Evolutionary conservation across 1,284 basidiomycete species (phyloP).

Genomic region (Stereum hirsutum): DNA sequence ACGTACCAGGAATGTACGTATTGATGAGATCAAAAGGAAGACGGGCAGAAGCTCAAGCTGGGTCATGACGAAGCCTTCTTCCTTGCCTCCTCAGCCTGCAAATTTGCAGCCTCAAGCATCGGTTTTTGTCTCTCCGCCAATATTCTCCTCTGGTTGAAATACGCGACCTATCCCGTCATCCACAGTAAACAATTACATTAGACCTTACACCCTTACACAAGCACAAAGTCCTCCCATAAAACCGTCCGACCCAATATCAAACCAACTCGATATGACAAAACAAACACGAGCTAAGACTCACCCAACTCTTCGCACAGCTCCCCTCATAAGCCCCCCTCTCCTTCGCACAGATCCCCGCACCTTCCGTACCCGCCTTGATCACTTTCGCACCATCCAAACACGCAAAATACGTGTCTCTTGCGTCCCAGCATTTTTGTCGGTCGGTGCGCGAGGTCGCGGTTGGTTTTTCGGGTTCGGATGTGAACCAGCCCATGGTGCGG

Average conservation of each 20-base stretch:
- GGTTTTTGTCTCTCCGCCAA: slow-evolving; percentile 67
- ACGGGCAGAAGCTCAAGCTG: too few relatives aligned
- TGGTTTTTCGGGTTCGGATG: slow-evolving; percentile 26
- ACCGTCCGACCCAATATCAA: neutral
- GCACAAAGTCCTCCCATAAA: too few relatives aligned
- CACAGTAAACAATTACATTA: neutral
- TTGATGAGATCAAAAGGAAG: too few relatives aligned
- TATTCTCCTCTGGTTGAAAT: slow-evolving; percentile 70
- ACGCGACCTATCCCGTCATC: slow-evolving; percentile 51
- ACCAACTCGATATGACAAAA: neutral
- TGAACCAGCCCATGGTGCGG: slow-evolving; percentile 32
- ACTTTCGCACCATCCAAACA: slow-evolving; percentile 62
- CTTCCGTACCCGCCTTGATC: slow-evolving; percentile 62
- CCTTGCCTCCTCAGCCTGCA: slow-evolving; percentile 37
- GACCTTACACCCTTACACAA: too few relatives aligned
- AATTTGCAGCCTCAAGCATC: slow-evolving; percentile 45
- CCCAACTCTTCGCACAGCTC: slow-evolving; percentile 79
- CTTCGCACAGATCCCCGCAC: slow-evolving; percentile 39
- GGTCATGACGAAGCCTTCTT: slow-evolving; percentile 10
- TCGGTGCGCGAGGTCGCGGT: slow-evolving; percentile 40
- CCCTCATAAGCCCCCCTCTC: slow-evolving; percentile 48
- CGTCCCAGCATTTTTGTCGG: slow-evolving; percentile 69
- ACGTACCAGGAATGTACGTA: too few relatives aligned
- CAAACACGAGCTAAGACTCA: slow-evolving; percentile 27
- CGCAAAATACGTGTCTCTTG: slow-evolving; percentile 65